Evolutionary conservation across 2,329 filamentous ascomycete genomes (phyloP).

Genomic region (Xylaria sp.): DNA sequence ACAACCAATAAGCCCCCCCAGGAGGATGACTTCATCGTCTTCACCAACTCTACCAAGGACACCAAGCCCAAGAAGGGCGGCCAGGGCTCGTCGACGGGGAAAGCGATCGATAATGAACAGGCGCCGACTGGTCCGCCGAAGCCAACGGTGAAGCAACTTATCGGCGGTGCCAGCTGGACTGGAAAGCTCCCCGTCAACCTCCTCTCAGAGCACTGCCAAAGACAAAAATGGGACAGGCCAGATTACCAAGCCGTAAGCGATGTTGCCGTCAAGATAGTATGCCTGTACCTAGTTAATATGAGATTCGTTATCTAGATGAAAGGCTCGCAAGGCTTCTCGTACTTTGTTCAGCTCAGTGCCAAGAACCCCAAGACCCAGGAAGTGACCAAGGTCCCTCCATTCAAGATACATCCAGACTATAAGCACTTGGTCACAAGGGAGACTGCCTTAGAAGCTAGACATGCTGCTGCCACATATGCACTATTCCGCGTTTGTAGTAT

Average conservation of each 20-base stretch:
- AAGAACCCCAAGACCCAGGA: conserved; percentile 84
- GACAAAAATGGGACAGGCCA: conserved; percentile 92
- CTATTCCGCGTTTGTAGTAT: conserved; percentile 92
- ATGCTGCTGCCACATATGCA: conserved; percentile 91
- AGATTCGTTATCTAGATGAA: conserved; percentile 54
- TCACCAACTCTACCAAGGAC: conserved; percentile 63
- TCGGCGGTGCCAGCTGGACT: conserved; percentile 95
- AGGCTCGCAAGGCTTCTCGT: conserved; percentile 75
- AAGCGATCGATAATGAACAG: conserved; percentile 39
- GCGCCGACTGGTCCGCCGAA: conserved; percentile 55
- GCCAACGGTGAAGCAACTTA: conserved; percentile 76
- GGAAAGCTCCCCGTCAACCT: conserved; percentile 95
- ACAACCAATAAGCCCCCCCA: conserved; percentile 37
- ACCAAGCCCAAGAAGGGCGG: conserved; percentile 51
- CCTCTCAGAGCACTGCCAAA: conserved; percentile 92
- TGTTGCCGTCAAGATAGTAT: conserved; percentile 22
- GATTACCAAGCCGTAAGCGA: conserved; percentile 79
- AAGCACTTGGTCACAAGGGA: conserved; percentile 77
- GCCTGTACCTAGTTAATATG: conserved; percentile 35
- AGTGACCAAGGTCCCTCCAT: conserved; percentile 74
- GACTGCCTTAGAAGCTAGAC: conserved; percentile 86
- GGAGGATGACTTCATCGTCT: conserved; percentile 61
- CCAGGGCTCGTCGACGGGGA: conserved; percentile 33
- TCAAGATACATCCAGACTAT: conserved; percentile 78
- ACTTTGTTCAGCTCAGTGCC: conserved; percentile 78